These are phyloP conservation scores for Calocybe gangraenosa DNA, from an alignment of 768 basidiomycete genomes.

Conservation along the genomic window DNA sequence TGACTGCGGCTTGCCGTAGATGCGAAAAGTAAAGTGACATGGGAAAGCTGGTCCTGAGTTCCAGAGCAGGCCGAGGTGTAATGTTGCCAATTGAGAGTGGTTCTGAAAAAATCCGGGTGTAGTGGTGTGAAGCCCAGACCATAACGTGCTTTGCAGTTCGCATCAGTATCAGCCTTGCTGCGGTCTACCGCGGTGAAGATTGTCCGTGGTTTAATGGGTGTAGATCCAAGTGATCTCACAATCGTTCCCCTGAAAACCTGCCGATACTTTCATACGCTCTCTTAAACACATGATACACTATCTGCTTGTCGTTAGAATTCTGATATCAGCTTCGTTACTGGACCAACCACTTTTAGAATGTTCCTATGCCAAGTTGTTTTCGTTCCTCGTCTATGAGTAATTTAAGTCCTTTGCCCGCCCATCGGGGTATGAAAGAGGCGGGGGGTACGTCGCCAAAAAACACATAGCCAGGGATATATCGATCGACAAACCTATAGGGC, in stretches of 20 bases:
- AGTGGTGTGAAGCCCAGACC: too few species aligned
- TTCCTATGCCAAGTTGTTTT: conserved; percentile 34
- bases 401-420: conserved; percentile 42
- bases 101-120: background rate
- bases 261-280: too few species aligned
- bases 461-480: conserved; percentile 93
- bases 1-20: background rate
- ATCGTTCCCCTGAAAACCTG: too few species aligned
- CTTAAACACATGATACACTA: too few species aligned
- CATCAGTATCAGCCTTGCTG: background rate
- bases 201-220: background rate
- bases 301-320: too few species aligned
- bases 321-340: too few species aligned
- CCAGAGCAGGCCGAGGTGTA: conserved; percentile 15
- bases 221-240: too few species aligned
- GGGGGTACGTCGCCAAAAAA: conserved; percentile 60
- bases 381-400: conserved; percentile 55
- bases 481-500: conserved; percentile 70
- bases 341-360: conserved; percentile 30
- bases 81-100: background rate
- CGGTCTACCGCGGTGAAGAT: background rate
- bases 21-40: too few species aligned
- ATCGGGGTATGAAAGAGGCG: conserved; percentile 13
- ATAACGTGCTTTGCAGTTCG: background rate
- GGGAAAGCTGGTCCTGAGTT: conserved; percentile 11